Evolutionary conservation across 345 rosid genomes (phyloP), one percentile per base, ranked within the genome.

Genomic region (Angophora floribunda): DNA sequence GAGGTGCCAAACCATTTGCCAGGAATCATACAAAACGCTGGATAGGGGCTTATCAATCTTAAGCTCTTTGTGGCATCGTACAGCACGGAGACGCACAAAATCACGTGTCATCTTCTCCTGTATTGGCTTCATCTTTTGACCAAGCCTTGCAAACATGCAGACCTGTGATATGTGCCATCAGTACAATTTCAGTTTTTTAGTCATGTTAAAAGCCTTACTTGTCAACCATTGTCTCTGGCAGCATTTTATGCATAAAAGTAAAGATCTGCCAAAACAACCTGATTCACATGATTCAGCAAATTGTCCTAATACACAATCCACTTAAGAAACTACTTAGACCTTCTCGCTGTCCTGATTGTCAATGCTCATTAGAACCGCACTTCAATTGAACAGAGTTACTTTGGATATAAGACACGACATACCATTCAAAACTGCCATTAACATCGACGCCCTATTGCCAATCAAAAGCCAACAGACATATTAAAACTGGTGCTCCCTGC

Each of bases 61-160:
- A 87, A 96, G 96, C 91, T 95, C 97, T 91, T 93, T 89, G 88
- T 97, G 98, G 89, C 99, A 93, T 95, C 96, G 92, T 87, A 92
- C 88, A 51, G 93, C 88, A 49, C 91, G 89, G 63, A 97, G 89
- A 79, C 95, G 96, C 88, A 96, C 89, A 90, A 95, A 94, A 85
- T 91, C 92, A 32, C 26, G 87, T 26, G 59, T 90, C 4, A 41
- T 80, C 85, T 92, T 92, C 78, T 86, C 90, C 61, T 91, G 90
- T 10, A 26, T 70, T 50, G 32, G 44, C 91, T 93, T 95, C 49
- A 82, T 91, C 87, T 89, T 89, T 61, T 91, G 86, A 82, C 90
- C 89, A 86, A 95, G 92, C 91, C 91, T 94, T 75, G 88, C 88
- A 91, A 87, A 96, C 65, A 95, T 49, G 91, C 96, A 96, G 14